These are phyloP conservation scores for Patellifolia procumbens DNA, from an alignment of 179 eudicot genomes.

Conservation along the genomic window DNA sequence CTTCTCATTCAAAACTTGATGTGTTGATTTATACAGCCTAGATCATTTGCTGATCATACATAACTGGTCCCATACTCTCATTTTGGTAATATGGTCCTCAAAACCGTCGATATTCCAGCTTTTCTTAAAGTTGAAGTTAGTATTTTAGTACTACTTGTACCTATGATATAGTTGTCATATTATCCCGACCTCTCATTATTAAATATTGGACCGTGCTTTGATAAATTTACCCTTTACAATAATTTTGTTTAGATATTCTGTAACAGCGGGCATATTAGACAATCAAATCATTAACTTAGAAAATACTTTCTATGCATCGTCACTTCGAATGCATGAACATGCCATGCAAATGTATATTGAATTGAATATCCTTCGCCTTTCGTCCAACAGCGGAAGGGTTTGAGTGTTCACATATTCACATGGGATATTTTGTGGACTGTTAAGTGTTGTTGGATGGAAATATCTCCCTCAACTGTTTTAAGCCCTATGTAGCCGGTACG, in stretches of 20 bases:
- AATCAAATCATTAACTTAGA: background rate
- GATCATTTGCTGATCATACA: too few relatives aligned
- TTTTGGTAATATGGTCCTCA: slow-evolving; percentile 8
- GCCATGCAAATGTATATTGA: background rate
- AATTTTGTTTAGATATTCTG: background rate
- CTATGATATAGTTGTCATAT: too few relatives aligned
- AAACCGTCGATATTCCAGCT: background rate
- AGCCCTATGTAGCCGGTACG: too few relatives aligned
- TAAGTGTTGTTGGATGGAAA: background rate
- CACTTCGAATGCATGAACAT: background rate
- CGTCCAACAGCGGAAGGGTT: background rate
- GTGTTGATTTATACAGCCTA: background rate
- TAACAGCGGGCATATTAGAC: background rate
- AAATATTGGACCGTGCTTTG: background rate
- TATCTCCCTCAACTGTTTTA: too few relatives aligned
- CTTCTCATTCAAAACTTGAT: background rate
- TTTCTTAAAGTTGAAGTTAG: background rate
- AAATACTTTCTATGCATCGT: background rate
- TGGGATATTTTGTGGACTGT: background rate
- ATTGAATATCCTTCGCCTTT: background rate
- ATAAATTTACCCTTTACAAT: background rate
- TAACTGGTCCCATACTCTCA: background rate
- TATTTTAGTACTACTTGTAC: too few relatives aligned
- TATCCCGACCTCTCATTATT: background rate
- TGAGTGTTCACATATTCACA: background rate